Evolutionary conservation across 2,329 filamentous ascomycete species (phyloP).

Genomic region (Pyrenophora teres): DNA sequence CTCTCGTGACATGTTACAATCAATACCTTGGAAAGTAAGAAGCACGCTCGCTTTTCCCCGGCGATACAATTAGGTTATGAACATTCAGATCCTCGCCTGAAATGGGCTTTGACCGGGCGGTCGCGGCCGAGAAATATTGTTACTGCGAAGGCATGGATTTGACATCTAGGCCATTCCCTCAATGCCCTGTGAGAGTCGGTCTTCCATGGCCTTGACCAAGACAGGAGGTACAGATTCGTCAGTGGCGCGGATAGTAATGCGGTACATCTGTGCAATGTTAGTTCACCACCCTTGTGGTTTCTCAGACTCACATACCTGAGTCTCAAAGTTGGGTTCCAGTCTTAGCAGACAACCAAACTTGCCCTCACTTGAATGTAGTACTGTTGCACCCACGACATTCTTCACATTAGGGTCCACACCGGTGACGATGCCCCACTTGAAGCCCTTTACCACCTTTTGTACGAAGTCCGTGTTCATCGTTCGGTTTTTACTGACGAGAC

Average conservation of each 20-base stretch:
- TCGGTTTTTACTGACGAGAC: constrained; percentile 62
- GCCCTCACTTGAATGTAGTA: constrained; percentile 78
- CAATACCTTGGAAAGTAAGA: not conserved
- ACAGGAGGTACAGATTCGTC: constrained; percentile 85
- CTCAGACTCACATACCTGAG: constrained; percentile 69
- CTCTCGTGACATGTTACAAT: not conserved
- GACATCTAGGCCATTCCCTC: constrained; percentile 37
- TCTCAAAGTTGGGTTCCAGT: constrained; percentile 90
- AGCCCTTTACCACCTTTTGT: constrained; percentile 74
- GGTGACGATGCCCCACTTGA: constrained; percentile 85
- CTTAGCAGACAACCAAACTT: constrained; percentile 94
- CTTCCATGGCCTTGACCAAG: constrained; percentile 84
- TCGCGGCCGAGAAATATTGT: constrained; percentile 2
- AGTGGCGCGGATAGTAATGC: constrained; percentile 89
- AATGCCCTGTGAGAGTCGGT: constrained; percentile 67
- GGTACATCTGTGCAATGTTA: constrained; percentile 76
- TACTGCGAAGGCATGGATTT: not conserved
- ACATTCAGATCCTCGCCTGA: constrained; percentile 1
- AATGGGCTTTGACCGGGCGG: not conserved
- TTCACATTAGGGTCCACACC: constrained; percentile 89
- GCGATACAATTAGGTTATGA: constrained; percentile 13
- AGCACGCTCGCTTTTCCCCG: not conserved
- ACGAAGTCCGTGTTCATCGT: constrained; percentile 75
- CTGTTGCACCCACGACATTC: constrained; percentile 92
- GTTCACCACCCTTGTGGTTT: not conserved